These are phyloP conservation scores for Cytospora leucostoma DNA, from an alignment of 2,329 filamentous ascomycete species.

Conservation along the genomic window DNA sequence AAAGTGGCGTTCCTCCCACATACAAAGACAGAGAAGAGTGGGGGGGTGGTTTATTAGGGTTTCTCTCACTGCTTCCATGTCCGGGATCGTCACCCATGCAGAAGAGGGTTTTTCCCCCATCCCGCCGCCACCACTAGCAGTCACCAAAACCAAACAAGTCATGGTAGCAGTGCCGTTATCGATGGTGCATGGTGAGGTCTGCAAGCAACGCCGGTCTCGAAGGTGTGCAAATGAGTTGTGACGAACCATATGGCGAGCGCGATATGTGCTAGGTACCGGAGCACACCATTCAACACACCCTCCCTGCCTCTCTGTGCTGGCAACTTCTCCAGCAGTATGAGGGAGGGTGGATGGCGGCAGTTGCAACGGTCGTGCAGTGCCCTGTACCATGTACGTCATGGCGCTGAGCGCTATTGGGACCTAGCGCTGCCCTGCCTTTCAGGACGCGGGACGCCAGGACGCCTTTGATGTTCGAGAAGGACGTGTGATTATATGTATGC, in stretches of 20 bases:
- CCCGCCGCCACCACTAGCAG: constrained; percentile 5
- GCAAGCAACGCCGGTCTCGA: not conserved
- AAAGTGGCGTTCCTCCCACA: not conserved
- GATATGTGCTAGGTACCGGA: not conserved
- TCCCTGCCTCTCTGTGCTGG: not conserved
- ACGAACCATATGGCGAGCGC: not conserved
- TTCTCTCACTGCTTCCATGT: constrained; percentile 24
- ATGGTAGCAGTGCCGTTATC: not conserved
- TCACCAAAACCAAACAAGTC: not conserved
- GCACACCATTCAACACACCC: constrained; percentile 7
- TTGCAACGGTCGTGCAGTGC: not conserved
- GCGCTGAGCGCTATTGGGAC: constrained; percentile 6
- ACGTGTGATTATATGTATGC: constrained; percentile 17
- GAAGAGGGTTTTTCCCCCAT: not conserved
- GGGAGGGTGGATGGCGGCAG: not conserved
- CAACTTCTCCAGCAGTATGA: constrained; percentile 1
- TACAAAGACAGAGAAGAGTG: not conserved
- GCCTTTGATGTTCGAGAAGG: not conserved
- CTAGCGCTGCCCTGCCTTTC: not conserved
- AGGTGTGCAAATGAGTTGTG: not conserved
- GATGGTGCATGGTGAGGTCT: not conserved
- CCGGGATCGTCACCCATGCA: constrained; percentile 22
- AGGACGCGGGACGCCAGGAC: not conserved
- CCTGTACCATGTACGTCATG: constrained; percentile 8
- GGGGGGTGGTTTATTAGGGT: constrained; percentile 15